Evolutionary conservation across 2,329 filamentous ascomycete species (phyloP).

Genomic region (Cordyceps pruinosa): DNA sequence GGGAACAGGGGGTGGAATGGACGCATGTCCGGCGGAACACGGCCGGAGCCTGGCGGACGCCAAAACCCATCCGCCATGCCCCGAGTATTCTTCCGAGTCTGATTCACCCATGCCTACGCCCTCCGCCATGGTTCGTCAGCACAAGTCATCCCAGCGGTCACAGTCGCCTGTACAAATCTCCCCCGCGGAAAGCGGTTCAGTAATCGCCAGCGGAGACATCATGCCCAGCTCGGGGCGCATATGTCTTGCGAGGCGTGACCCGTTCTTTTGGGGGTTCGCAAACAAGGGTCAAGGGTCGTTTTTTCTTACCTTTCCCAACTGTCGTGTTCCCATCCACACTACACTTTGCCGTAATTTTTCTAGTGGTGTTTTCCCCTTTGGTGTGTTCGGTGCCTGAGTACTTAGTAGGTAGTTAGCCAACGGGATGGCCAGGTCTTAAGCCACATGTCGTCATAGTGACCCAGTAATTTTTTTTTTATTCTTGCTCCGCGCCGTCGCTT

Average conservation of each 20-base stretch:
- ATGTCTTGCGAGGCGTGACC: neutral
- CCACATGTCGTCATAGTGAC: conserved; percentile 10
- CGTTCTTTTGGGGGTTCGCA: neutral
- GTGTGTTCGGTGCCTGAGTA: conserved; percentile 2
- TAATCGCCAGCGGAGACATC: neutral
- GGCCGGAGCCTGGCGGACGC: neutral
- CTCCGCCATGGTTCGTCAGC: neutral
- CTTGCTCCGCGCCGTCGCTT: too few species aligned
- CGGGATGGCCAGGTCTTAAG: neutral
- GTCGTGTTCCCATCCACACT: neutral
- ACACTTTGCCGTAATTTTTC: neutral
- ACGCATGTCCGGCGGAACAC: neutral
- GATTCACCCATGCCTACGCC: too few species aligned
- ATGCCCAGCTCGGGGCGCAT: neutral
- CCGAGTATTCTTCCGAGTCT: too few species aligned
- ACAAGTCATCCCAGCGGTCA: neutral
- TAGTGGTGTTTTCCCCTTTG: neutral
- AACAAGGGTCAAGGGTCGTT: neutral
- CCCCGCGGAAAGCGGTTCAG: conserved; percentile 1
- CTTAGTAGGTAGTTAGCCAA: neutral
- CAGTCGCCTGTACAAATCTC: too few species aligned
- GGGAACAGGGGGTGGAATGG: neutral
- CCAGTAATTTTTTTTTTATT: neutral
- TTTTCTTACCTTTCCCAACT: neutral
- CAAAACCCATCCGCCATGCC: too few species aligned